Conservation (phyloP, 345 rosid genomes). For the Brassica nigra region DNA sequence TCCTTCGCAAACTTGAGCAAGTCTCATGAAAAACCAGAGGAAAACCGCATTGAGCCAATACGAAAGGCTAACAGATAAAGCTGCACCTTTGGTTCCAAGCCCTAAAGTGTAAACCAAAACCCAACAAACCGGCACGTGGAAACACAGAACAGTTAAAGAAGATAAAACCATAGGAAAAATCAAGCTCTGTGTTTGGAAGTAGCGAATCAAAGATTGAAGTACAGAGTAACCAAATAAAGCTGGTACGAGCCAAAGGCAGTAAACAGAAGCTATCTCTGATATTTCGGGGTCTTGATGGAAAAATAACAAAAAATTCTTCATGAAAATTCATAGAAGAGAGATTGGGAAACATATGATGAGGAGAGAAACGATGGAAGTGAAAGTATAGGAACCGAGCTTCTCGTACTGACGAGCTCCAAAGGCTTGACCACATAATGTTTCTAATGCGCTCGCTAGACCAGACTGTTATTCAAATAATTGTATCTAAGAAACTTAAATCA, state of each 20-base stretch:
- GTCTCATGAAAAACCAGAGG: conserved; percentile 18
- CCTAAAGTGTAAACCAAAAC: conserved; percentile 3
- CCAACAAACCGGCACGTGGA: conserved; percentile 31
- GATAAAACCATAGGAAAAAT: conserved; percentile 22
- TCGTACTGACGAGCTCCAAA: conserved; percentile 61
- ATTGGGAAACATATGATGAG: conserved; percentile 19
- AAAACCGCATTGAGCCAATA: conserved; percentile 24
- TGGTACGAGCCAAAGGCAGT: conserved; percentile 29
- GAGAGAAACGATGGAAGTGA: conserved; percentile 23
- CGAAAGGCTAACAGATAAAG: conserved; percentile 17
- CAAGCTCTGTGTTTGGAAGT: conserved; percentile 28
- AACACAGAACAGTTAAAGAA: conserved; percentile 2
- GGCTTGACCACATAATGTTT: conserved; percentile 76
- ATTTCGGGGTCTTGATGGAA: conserved; percentile 23
- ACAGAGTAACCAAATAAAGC: conserved; percentile 32
- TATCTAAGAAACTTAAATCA: background rate
- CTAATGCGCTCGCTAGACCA: conserved; percentile 70
- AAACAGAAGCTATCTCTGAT: conserved; percentile 11
- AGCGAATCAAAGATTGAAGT: conserved; percentile 17
- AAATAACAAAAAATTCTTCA: background rate
- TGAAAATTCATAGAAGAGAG: conserved; percentile 30
- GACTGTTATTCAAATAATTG: conserved; percentile 6
- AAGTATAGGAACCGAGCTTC: conserved; percentile 24
- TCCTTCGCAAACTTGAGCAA: conserved; percentile 5
- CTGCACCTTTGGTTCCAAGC: conserved; percentile 33